Evolutionary conservation across 768 basidiomycete species (phyloP).

Genomic region (Mycena haematopus): DNA sequence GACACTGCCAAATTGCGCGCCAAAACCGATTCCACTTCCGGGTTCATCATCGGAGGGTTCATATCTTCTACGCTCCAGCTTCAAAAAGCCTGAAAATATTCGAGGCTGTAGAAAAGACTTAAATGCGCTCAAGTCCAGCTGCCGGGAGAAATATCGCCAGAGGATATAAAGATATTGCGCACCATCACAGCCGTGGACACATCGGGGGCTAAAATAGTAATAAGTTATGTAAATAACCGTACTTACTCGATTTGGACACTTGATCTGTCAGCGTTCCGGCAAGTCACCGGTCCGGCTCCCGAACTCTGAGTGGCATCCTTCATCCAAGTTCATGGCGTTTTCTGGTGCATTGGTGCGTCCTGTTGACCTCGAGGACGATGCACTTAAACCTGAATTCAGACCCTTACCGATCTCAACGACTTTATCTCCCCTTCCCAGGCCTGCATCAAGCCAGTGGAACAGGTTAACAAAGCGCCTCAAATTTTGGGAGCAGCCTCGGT

Average conservation of each 20-base stretch:
- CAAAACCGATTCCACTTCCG: too few relatives aligned
- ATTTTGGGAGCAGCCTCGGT: constrained; percentile 47
- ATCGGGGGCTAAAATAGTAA: constrained; percentile 2
- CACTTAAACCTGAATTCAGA: constrained; percentile 51
- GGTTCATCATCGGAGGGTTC: too few relatives aligned
- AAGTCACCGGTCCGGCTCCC: background rate
- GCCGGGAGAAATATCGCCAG: background rate
- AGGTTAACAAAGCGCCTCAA: constrained; percentile 41
- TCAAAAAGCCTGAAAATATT: background rate
- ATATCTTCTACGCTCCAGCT: too few relatives aligned
- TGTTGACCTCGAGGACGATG: background rate
- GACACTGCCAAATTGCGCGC: too few relatives aligned
- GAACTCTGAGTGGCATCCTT: background rate
- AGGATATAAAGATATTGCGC: background rate
- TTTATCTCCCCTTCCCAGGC: constrained; percentile 96
- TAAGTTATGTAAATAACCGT: too few relatives aligned
- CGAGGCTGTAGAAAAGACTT: background rate
- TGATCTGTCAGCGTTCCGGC: constrained; percentile 6
- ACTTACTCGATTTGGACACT: background rate
- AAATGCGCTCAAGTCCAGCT: background rate
- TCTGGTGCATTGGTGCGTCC: constrained; percentile 81
- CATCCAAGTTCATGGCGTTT: constrained; percentile 66
- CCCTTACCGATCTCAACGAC: constrained; percentile 93
- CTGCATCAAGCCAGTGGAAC: constrained; percentile 93
- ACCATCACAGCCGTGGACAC: background rate